Evolutionary conservation across 1,284 basidiomycete genomes (phyloP), one percentile per base, ranked within the genome.

Genomic region (Trichosporon ovoides): DNA sequence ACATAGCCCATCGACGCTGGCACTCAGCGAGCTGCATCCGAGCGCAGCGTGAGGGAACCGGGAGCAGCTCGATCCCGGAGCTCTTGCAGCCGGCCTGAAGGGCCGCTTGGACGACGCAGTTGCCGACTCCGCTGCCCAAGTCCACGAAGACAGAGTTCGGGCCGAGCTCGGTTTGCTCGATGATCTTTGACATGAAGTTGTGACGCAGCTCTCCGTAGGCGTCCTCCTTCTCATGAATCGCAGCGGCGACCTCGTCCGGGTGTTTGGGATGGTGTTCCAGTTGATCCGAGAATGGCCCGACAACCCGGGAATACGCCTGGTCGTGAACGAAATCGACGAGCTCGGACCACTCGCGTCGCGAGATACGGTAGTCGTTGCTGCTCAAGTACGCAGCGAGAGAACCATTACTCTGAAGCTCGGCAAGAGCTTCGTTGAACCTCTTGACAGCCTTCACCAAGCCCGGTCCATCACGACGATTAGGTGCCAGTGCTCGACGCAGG

Each of bases 51-150:
- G 79, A 74, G 0, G 82, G 81, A 2, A 78, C 74, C 1, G 75
- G 72, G 68, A 83, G 79, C 58, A 80, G 78, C 64, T 83, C 82
- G 59, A 81, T 80, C 10, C 82, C 82, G 62, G 79, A 81, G 19
- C 70, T 67, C 24, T 56, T 70, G 63, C 74, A 78, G 0, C 81
- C 81, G 0, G 79, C 79, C 68, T 81, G 81, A n/a, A 83, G 66
- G 1, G 80, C 78, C 1, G 79, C 78, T 63, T 83, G 82, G 1
- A 83, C 70, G 3, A 82, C 74, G 38, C 81, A 79, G 61, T 83
- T 83, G 28, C 81, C 81, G 0, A 84, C 82, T 1, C 83, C 83
- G 2, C 77, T 79, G 0, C 83, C 83, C 13, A 84, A 75, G 65
- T 84, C 83, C 22, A 83, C 75, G 38, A 78, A 78, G 16, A 71